Evolutionary conservation across 75 land plant species (phyloP).

Genomic region (Adiantum capillusveneris): DNA sequence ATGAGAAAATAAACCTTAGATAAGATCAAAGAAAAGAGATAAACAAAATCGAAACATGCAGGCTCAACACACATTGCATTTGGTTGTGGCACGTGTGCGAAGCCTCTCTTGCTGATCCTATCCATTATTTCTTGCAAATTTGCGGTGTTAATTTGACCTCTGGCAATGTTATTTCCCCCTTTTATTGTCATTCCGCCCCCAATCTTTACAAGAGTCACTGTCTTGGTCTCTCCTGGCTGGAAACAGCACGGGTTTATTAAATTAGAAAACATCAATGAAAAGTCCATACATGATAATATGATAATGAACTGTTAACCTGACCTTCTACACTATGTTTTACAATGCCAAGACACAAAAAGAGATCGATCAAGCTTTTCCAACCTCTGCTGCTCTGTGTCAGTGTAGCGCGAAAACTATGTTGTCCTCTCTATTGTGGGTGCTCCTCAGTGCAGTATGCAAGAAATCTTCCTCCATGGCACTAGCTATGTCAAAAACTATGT

Average conservation of each 20-base stretch:
- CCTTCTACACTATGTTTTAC: too few relatives aligned
- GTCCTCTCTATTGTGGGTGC: too few relatives aligned
- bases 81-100: slow-evolving; percentile 44
- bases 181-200: slow-evolving; percentile 64
- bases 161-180: slow-evolving; percentile 85
- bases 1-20: slow-evolving; percentile 2
- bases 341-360: too few relatives aligned
- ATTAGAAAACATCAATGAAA: neutral
- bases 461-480: too few relatives aligned
- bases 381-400: too few relatives aligned
- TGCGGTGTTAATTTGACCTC: slow-evolving; percentile 54
- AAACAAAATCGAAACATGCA: neutral
- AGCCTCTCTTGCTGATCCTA: slow-evolving; percentile 19
- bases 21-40: neutral
- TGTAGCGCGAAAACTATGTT: too few relatives aligned
- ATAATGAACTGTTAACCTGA: too few relatives aligned
- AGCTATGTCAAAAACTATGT: too few relatives aligned
- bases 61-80: slow-evolving; percentile 41
- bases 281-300: too few relatives aligned
- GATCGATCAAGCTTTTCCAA: too few relatives aligned
- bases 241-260: neutral
- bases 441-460: too few relatives aligned
- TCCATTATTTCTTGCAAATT: slow-evolving; percentile 37
- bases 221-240: slow-evolving; percentile 81
- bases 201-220: slow-evolving; percentile 71